Percentiles rank a stretch among this genome's conserved stretches.
Evolutionary conservation across 164 flowering plant species (phyloP).

Genomic region (Platanus orientalis): DNA sequence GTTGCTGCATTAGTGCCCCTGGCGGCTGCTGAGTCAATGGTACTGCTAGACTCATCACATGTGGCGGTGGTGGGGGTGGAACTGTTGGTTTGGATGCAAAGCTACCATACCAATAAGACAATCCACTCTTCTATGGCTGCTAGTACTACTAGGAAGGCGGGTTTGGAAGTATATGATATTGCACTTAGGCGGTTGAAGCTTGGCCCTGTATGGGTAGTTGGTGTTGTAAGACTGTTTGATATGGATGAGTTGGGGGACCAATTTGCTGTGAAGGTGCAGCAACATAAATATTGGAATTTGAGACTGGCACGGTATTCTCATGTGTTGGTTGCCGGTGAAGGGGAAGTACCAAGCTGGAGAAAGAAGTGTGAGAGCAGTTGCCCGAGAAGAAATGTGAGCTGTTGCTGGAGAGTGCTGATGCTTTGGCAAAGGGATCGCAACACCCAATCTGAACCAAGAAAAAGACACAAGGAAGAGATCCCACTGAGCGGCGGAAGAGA

Average conservation of each 20-base stretch:
- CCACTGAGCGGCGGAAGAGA: too few species aligned
- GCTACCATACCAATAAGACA: constrained; percentile 48
- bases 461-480: too few species aligned
- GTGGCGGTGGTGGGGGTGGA: constrained; percentile 45
- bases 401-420: too few species aligned
- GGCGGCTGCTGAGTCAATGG: too few species aligned
- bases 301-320: constrained; percentile 35
- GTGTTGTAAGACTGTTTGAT: constrained; percentile 48
- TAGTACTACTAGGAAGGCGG: too few species aligned
- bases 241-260: constrained; percentile 36
- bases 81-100: constrained; percentile 52
- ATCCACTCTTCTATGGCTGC: constrained; percentile 43
- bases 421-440: too few species aligned
- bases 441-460: too few species aligned
- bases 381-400: too few species aligned
- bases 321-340: constrained; percentile 62
- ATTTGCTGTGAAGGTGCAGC: constrained; percentile 28
- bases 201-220: constrained; percentile 44
- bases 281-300: constrained; percentile 41
- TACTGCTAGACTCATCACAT: too few species aligned
- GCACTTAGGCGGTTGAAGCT: constrained; percentile 40
- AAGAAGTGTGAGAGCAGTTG: too few species aligned
- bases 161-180: too few species aligned
- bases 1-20: too few species aligned
- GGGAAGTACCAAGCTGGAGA: constrained; percentile 86